These are phyloP conservation scores for Akebia trifoliata DNA, from an alignment of 164 flowering plant species.

Conservation along the genomic window DNA sequence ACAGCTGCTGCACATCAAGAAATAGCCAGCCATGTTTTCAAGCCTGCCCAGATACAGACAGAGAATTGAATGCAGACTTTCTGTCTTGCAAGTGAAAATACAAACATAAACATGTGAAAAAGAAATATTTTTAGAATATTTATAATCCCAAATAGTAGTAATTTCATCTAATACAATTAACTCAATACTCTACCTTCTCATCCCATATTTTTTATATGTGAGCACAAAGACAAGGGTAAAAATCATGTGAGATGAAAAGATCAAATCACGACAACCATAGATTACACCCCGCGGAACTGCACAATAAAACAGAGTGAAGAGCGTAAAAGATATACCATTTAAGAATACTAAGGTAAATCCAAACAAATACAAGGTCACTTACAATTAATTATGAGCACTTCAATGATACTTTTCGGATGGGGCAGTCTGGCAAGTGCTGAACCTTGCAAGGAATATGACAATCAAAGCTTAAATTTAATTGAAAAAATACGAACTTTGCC, in stretches of 20 bases:
- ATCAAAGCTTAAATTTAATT: too few species aligned
- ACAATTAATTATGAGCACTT: slow-evolving; percentile 81
- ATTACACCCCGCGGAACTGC: slow-evolving; percentile 91
- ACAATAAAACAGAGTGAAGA: slow-evolving; percentile 13
- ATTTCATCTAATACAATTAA: neutral
- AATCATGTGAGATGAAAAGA: slow-evolving; percentile 99
- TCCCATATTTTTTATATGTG: slow-evolving; percentile 91
- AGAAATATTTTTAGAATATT: too few species aligned
- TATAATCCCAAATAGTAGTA: neutral
- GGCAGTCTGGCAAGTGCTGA: slow-evolving; percentile 87
- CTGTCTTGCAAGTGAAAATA: too few species aligned
- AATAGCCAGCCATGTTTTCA: too few species aligned
- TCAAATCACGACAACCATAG: slow-evolving; percentile 96
- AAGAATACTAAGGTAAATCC: neutral
- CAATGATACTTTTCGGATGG: slow-evolving; percentile 56
- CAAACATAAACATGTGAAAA: neutral
- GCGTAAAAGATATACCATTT: neutral
- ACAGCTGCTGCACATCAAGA: too few species aligned
- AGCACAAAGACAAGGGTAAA: slow-evolving; percentile 86
- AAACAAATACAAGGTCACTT: slow-evolving; percentile 14
- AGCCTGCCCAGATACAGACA: too few species aligned
- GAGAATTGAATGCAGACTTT: too few species aligned
- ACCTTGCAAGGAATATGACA: slow-evolving; percentile 77
- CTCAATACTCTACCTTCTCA: slow-evolving; percentile 48
- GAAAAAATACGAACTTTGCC: too few species aligned